These are phyloP conservation scores for Rauvolfia tetraphylla DNA, from an alignment of 257 asterid species.

Conservation along the genomic window DNA sequence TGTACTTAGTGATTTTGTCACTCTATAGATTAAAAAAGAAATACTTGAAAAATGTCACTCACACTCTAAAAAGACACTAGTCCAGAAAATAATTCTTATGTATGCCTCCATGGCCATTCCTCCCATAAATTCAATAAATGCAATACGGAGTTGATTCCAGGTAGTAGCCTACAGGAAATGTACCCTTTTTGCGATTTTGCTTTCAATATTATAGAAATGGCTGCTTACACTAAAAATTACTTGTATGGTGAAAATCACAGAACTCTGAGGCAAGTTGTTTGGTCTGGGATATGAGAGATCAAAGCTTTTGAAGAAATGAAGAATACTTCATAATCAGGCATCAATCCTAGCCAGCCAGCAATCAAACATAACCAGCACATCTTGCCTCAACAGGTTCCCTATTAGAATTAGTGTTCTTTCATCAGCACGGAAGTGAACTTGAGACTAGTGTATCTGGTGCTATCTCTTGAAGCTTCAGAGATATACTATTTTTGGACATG, in stretches of 20 bases:
- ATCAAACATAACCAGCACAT: neutral
- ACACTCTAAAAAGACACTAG: neutral
- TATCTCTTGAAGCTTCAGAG: neutral
- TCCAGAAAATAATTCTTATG: neutral
- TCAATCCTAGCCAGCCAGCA: neutral
- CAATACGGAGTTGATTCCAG: neutral
- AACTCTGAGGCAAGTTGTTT: too few species aligned
- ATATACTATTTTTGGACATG: too few species aligned
- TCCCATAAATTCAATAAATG: neutral
- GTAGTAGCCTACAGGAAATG: neutral
- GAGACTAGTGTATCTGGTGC: neutral
- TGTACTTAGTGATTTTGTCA: neutral
- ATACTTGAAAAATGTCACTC: neutral
- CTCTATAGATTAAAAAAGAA: neutral
- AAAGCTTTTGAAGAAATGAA: neutral
- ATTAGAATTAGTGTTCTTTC: neutral
- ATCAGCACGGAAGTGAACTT: neutral
- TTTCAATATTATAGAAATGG: neutral
- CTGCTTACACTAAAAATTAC: too few species aligned
- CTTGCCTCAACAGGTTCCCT: neutral
- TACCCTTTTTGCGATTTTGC: neutral
- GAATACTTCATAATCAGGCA: neutral
- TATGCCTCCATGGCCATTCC: neutral
- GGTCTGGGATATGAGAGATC: too few species aligned
- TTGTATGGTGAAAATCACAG: too few species aligned